Conservation (phyloP, 192 early-diverging fungal species). For the Rhizophlyctis rosea region DNA sequence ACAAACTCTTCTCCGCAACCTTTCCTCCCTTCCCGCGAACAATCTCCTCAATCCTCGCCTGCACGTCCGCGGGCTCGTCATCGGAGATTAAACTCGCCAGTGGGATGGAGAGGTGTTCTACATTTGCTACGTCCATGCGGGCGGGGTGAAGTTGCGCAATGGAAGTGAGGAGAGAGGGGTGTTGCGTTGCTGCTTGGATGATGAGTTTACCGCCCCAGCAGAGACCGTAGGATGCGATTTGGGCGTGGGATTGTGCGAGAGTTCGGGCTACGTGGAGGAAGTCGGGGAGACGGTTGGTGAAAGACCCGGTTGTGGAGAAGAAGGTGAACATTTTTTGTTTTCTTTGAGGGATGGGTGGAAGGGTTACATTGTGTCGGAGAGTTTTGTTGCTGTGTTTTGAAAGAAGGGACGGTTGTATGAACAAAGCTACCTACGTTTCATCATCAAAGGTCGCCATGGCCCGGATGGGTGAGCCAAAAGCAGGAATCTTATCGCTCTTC, state of each 20-base stretch:
- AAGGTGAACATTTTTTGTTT: constrained; percentile 2
- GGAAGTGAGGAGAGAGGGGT: constrained; percentile 44
- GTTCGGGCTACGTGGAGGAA: constrained; percentile 27
- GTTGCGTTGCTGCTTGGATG: constrained; percentile 42
- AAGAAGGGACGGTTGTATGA: background rate
- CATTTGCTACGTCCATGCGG: constrained; percentile 45
- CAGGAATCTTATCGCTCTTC: constrained; percentile 33
- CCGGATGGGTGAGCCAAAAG: background rate
- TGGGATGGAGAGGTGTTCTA: constrained; percentile 53
- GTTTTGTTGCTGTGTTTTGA: background rate
- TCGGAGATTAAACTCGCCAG: constrained; percentile 60
- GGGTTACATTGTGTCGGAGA: background rate
- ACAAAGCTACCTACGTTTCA: background rate
- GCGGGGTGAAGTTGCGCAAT: constrained; percentile 65
- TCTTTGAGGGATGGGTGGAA: background rate
- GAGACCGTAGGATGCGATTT: constrained; percentile 59
- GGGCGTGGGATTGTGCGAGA: constrained; percentile 36
- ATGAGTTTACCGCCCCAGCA: constrained; percentile 69
- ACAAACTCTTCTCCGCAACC: background rate
- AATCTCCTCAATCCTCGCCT: constrained; percentile 34
- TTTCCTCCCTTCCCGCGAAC: constrained; percentile 44
- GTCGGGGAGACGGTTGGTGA: constrained; percentile 17
- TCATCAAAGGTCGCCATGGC: background rate
- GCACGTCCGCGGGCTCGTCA: constrained; percentile 56
- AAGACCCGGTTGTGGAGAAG: background rate